Percentiles rank a stretch among this genome's conserved stretches.
Evolutionary conservation across 2,329 filamentous ascomycete genomes (phyloP).

Genomic region (Stagonosporopsis rhizophila): DNA sequence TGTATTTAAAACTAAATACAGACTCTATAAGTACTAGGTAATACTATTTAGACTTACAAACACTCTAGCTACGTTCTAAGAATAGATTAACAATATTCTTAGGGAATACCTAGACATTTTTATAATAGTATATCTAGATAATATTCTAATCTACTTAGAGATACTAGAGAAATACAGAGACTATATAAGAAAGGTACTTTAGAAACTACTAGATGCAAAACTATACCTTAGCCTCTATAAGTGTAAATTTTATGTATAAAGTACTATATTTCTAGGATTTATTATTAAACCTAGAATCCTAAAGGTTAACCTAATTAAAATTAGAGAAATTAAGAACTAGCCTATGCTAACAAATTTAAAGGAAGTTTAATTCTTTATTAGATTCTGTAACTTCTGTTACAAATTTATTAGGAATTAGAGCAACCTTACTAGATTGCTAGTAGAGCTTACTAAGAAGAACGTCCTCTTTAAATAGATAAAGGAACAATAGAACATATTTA

Average conservation of each 20-base stretch:
- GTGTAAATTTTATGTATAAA: constrained; percentile 1
- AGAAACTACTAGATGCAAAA: background rate
- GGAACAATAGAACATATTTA: background rate
- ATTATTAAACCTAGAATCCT: background rate
- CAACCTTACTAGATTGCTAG: background rate
- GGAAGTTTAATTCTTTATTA: background rate
- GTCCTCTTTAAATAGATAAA: background rate
- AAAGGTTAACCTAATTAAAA: background rate
- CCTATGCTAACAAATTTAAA: background rate
- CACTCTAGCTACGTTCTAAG: background rate
- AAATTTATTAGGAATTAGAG: constrained; percentile 3
- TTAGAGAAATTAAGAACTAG: background rate
- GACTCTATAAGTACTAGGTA: background rate
- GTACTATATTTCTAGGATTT: background rate
- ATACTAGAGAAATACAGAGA: background rate
- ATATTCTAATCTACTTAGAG: background rate
- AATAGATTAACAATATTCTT: background rate
- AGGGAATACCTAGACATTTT: background rate
- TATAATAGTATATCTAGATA: background rate
- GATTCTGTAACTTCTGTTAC: constrained; percentile 8
- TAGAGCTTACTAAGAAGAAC: background rate
- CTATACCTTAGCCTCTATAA: background rate
- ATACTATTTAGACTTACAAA: constrained; percentile 1
- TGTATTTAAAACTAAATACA: background rate
- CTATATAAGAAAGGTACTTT: background rate